Evolutionary conservation across 164 flowering plant genomes (phyloP).

Genomic region (Euptelea pleiosperma): DNA sequence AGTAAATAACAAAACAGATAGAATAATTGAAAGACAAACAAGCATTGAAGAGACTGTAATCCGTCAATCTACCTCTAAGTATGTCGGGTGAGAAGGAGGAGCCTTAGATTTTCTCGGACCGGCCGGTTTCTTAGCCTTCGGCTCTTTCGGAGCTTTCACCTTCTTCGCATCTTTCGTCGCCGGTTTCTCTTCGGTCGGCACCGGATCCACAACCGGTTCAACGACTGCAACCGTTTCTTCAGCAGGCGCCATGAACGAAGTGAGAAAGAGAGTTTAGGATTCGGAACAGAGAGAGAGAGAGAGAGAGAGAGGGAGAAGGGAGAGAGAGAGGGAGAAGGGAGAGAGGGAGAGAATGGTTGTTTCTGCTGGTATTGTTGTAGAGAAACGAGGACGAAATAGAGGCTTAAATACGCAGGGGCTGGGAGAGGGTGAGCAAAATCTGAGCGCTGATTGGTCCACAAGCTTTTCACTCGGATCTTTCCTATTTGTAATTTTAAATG

Average conservation of each 20-base stretch:
- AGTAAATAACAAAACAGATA: neutral
- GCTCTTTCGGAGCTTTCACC: slow-evolving; percentile 19
- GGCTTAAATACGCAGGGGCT: slow-evolving; percentile 23
- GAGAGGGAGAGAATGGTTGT: neutral
- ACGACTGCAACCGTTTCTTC: slow-evolving; percentile 14
- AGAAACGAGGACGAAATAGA: neutral
- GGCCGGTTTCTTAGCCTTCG: slow-evolving; percentile 26
- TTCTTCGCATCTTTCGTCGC: slow-evolving; percentile 7
- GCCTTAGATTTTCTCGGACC: slow-evolving; percentile 28
- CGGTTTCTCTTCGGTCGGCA: slow-evolving; percentile 13
- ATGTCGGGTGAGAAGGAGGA: slow-evolving; percentile 47
- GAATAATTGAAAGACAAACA: neutral
- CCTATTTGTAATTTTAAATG: slow-evolving; percentile 16
- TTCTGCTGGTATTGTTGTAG: neutral
- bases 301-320: neutral
- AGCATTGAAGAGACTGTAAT: neutral
- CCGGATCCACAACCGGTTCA: slow-evolving; percentile 13
- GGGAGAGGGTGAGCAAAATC: slow-evolving; percentile 5
- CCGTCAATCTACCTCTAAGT: slow-evolving; percentile 37
- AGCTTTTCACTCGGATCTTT: slow-evolving; percentile 28
- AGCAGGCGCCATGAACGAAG: slow-evolving; percentile 21
- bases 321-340: neutral
- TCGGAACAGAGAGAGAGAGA: neutral
- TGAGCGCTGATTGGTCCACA: slow-evolving; percentile 36
- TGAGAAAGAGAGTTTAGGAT: neutral